Base-by-base conservation (phyloP, 805 yeast genomes). In the Zygosaccharomyces gambellarensis region DNA sequence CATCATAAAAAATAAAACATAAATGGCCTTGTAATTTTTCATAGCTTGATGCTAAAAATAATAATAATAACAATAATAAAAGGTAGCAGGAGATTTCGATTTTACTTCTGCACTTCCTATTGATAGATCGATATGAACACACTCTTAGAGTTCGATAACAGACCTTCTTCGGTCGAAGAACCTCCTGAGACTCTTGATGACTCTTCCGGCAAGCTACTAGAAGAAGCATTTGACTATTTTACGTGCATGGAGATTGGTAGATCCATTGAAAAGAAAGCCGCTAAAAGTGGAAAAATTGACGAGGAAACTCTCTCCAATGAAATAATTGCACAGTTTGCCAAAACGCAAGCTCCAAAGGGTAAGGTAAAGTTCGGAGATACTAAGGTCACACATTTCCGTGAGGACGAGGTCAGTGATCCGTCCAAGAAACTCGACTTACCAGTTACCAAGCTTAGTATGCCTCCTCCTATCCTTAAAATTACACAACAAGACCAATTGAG, bases 191-290 rank as follows among this genome's bases (percentile, higher is more conserved):
- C 22, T 9, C 38, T 8, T 9, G 19, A 34, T 34, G 38, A 34
- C 2, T 34, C 38, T 34, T 3, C 22, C 10, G 38, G 38, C 9
- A 42, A 21, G 5, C 30, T 19, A 6, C 10, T 42, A 19, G 45
- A 42, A 10, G 45, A 42, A 19, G 45, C 45, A 6, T 17, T 42
- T 14, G 45, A 42, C 21, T 34, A 22, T 14, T 30, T 42, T 25
- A 42, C 45, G n/a, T 29, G 38, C 25, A 12, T 19, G 23, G 29
- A 25, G 17, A 42, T 21, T 29, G 27, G 45, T 17, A 42, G 29
- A 23, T 12, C n/a, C 14, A 21, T 42, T 21, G 45, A 42, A 42
- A 17, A 10, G 45, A 30, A 30, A 40, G 43, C 29, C 21, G 32
- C 17, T 25, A 19, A 14, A 14, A 21, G 14, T 6, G 36, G 30